Evolutionary conservation across 768 basidiomycete genomes (phyloP).

Genomic region (Fomitopsis serialis): DNA sequence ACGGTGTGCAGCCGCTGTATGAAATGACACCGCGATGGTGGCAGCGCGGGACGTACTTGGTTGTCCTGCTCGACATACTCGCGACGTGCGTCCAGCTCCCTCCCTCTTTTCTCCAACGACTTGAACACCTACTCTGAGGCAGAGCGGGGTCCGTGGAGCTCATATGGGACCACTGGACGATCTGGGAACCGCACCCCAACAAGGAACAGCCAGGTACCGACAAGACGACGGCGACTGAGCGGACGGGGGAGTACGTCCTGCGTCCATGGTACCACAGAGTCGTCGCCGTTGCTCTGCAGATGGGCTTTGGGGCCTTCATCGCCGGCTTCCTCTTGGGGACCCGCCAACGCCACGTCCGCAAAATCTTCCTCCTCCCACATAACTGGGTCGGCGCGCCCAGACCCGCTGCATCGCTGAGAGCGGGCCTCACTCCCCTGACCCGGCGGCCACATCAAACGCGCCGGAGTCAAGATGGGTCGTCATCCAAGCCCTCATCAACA

Average conservation of each 20-base stretch:
- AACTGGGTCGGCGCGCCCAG: too few relatives aligned
- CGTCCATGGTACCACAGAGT: conserved; percentile 19
- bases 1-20: too few relatives aligned
- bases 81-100: too few relatives aligned
- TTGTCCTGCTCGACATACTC: too few relatives aligned
- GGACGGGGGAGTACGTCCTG: conserved; percentile 11
- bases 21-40: too few relatives aligned
- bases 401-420: too few relatives aligned
- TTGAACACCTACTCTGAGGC: too few relatives aligned
- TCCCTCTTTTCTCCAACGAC: too few relatives aligned
- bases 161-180: conserved; percentile 20
- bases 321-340: conserved; percentile 15
- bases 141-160: too few relatives aligned
- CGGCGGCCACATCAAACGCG: neutral
- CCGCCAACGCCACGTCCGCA: conserved; percentile 18
- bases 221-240: neutral
- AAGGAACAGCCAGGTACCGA: neutral
- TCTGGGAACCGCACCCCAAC: conserved; percentile 8
- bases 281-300: conserved; percentile 10
- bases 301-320: conserved; percentile 13
- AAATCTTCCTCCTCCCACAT: conserved; percentile 16
- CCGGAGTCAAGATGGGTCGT: conserved; percentile 6
- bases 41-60: too few relatives aligned
- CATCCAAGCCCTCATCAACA: conserved; percentile 16
- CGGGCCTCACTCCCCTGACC: too few relatives aligned